These are phyloP conservation scores for Kluyveromyces starmeri DNA, from an alignment of 805 yeast species.

Conservation along the genomic window DNA sequence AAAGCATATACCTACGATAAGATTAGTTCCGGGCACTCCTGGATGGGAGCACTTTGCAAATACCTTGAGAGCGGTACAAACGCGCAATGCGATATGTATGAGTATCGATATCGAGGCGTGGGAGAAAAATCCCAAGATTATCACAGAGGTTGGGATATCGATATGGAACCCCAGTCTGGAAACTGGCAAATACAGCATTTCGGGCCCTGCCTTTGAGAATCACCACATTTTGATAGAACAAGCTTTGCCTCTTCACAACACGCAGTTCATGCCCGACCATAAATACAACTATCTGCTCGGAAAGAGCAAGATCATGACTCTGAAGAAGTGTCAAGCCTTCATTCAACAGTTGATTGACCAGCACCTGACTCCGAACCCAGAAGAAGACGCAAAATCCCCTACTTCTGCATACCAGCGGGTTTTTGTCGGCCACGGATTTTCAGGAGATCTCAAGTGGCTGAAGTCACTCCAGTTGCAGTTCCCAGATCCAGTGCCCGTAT, in stretches of 20 bases:
- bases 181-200: constrained; percentile 28
- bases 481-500: constrained; percentile 25
- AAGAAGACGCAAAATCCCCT: constrained; percentile 19
- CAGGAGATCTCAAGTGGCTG: constrained; percentile 49
- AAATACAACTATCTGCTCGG: constrained; percentile 44
- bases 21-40: constrained; percentile 1
- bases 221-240: constrained; percentile 41
- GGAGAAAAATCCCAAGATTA: constrained; percentile 34
- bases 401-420: constrained; percentile 16
- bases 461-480: constrained; percentile 36
- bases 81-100: constrained; percentile 28
- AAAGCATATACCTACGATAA: constrained; percentile 1
- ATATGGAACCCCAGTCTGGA: constrained; percentile 42
- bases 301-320: constrained; percentile 34
- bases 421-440: constrained; percentile 53
- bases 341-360: constrained; percentile 37
- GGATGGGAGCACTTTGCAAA: constrained; percentile 1
- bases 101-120: constrained; percentile 51
- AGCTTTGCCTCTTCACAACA: constrained; percentile 35
- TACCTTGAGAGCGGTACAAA: constrained; percentile 1
- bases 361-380: constrained; percentile 31
- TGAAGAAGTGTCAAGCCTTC: constrained; percentile 31
- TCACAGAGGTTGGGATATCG: constrained; percentile 52
- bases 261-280: constrained; percentile 47
- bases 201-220: constrained; percentile 35